Evolutionary conservation across 345 rosid species (phyloP).

Genomic region (Lenwebbia sp.): DNA sequence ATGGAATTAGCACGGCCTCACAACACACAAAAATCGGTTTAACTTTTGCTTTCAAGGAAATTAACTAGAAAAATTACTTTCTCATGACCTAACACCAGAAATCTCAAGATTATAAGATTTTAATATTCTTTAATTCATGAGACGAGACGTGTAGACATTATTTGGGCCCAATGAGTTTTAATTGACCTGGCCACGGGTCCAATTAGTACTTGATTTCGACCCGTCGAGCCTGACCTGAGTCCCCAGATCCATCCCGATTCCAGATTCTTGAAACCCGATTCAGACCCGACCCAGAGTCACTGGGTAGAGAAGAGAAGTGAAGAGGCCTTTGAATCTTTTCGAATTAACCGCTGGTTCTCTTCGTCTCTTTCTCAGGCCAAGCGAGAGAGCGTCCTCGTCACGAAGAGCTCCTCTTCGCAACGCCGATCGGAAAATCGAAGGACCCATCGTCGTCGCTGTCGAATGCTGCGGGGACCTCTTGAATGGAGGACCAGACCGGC

Average conservation of each 20-base stretch:
- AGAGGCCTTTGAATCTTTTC: not conserved
- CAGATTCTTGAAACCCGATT: not conserved
- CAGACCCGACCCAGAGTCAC: not conserved
- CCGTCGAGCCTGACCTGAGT: not conserved
- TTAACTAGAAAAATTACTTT: not conserved
- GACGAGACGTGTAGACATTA: too few species aligned
- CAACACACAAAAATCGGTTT: not conserved
- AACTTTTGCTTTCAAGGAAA: not conserved
- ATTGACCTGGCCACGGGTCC: not conserved
- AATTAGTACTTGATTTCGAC: not conserved
- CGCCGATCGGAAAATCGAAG: not conserved
- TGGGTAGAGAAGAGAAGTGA: not conserved
- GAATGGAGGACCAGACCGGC: conserved; percentile 45
- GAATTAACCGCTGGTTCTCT: not conserved
- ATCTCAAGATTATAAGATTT: not conserved
- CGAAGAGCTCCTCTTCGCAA: not conserved
- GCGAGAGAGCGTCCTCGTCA: not conserved
- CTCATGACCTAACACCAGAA: not conserved
- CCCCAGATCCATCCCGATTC: not conserved
- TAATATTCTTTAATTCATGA: too few species aligned
- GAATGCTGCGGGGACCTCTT: not conserved
- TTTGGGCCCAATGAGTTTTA: too few species aligned
- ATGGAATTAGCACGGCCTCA: not conserved
- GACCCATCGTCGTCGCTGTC: not conserved
- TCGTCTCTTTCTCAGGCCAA: not conserved